Percentiles rank a stretch among this genome's conserved stretches.
Conservation (phyloP, 2,329 filamentous ascomycete genomes). For the Blumeriella jaapii region DNA sequence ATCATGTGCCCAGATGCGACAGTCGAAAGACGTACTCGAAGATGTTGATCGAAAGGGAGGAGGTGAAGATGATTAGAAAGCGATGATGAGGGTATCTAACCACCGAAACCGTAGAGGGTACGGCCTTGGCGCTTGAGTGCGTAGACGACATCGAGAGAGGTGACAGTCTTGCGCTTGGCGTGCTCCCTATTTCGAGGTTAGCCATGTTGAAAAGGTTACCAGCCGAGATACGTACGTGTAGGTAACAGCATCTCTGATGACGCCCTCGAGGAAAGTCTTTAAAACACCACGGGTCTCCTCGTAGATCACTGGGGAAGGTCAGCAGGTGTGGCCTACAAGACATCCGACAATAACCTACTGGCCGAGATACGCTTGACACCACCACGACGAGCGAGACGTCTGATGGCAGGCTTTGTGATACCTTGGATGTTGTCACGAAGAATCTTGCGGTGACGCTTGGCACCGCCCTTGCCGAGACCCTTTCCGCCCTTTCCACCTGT, state of each 20-base stretch:
- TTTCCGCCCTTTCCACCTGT: constrained; percentile 58
- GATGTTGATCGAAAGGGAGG: constrained; percentile 17
- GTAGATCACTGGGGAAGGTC: constrained; percentile 45
- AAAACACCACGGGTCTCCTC: constrained; percentile 72
- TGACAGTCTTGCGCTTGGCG: constrained; percentile 68
- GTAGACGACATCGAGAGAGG: constrained; percentile 53
- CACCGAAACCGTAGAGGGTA: constrained; percentile 60
- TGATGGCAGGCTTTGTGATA: constrained; percentile 97
- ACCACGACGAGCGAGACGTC: constrained; percentile 96
- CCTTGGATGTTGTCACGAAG: constrained; percentile 99
- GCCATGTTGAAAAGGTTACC: not conserved
- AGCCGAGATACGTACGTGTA: constrained; percentile 40
- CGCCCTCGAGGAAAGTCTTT: constrained; percentile 74
- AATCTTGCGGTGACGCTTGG: constrained; percentile 99
- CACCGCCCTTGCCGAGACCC: constrained; percentile 95
- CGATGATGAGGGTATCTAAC: constrained; percentile 44
- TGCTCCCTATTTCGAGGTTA: constrained; percentile 38
- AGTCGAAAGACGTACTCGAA: constrained; percentile 10
- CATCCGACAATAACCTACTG: constrained; percentile 41
- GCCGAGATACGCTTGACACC: constrained; percentile 99
- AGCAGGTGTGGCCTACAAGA: not conserved
- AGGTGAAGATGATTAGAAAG: constrained; percentile 12
- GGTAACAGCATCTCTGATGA: constrained; percentile 63
- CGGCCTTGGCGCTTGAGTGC: constrained; percentile 55
- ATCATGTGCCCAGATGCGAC: constrained; percentile 19